A percentile compares a stretch with the other conserved stretches of the same genome.
Conservation (phyloP, 1,284 basidiomycete genomes). For the Ganoderma lucidum region DNA sequence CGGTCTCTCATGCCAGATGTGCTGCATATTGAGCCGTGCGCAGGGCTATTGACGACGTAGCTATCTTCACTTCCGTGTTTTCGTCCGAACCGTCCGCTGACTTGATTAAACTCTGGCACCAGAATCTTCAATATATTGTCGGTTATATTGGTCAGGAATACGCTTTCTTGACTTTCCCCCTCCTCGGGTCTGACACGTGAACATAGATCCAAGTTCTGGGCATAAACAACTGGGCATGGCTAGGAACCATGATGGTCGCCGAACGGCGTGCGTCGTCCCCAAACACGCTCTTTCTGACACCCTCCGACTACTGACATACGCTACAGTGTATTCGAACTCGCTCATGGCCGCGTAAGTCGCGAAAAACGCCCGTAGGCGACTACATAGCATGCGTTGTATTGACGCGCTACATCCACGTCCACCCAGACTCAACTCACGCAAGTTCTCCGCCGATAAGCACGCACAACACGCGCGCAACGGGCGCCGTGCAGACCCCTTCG, state of each 20-base stretch:
- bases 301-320: background rate
- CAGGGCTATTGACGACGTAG: background rate
- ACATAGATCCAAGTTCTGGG: background rate
- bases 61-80: background rate
- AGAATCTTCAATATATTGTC: background rate
- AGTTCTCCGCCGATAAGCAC: background rate
- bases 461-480: background rate
- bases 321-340: background rate
- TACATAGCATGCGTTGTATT: background rate
- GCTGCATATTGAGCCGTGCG: too few relatives aligned
- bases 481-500: background rate
- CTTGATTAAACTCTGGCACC: background rate
- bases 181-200: background rate
- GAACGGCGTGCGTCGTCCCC: background rate
- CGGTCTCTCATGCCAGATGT: too few relatives aligned
- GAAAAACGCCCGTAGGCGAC: background rate
- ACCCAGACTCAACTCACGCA: background rate
- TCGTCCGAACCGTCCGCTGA: background rate
- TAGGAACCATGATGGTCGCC: background rate
- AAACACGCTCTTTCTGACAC: too few relatives aligned
- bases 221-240: background rate
- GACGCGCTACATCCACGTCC: too few relatives aligned
- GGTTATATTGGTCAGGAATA: background rate
- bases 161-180: background rate
- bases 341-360: background rate